Evolutionary conservation across 495 filamentous ascomycete species (phyloP).

Genomic region (Xylaria longipes): DNA sequence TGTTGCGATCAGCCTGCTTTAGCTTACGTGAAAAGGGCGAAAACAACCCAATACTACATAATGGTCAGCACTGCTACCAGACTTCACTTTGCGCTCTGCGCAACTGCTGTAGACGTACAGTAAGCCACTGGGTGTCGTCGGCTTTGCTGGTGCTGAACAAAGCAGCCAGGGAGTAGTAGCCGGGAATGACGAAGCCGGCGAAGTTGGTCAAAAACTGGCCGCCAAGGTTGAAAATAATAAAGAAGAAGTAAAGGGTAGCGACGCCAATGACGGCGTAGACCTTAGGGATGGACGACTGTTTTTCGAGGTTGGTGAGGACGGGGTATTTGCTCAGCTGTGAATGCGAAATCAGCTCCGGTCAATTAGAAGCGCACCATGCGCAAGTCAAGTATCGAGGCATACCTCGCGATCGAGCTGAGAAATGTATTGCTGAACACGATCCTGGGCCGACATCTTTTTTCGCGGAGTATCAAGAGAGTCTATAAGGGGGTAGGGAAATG

Average conservation of each 20-base stretch:
- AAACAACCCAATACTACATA: conserved; percentile 94
- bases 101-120: conserved; percentile 47
- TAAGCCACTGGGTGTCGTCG: conserved; percentile 92
- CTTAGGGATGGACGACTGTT: conserved; percentile 92
- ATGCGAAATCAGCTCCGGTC: conserved; percentile 19
- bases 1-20: background rate
- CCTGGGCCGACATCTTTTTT: conserved; percentile 77
- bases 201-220: conserved; percentile 96
- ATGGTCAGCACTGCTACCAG: conserved; percentile 22
- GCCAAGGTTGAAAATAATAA: conserved; percentile 98
- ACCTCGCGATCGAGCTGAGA: conserved; percentile 98
- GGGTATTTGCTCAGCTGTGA: conserved; percentile 94
- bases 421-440: conserved; percentile 86
- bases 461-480: conserved; percentile 14
- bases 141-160: conserved; percentile 80
- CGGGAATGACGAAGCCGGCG: conserved; percentile 91
- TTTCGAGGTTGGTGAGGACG: conserved; percentile 93
- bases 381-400: conserved; percentile 39
- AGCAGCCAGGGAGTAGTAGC: conserved; percentile 92
- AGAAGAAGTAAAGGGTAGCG: conserved; percentile 89
- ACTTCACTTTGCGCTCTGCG: background rate
- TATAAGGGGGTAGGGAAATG: conserved; percentile 17
- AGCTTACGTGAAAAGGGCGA: conserved; percentile 81
- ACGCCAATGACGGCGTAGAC: conserved; percentile 92
- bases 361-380: conserved; percentile 3